Conservation (phyloP, 208 protist genomes). For the Tritrichomonas foetus region DNA sequence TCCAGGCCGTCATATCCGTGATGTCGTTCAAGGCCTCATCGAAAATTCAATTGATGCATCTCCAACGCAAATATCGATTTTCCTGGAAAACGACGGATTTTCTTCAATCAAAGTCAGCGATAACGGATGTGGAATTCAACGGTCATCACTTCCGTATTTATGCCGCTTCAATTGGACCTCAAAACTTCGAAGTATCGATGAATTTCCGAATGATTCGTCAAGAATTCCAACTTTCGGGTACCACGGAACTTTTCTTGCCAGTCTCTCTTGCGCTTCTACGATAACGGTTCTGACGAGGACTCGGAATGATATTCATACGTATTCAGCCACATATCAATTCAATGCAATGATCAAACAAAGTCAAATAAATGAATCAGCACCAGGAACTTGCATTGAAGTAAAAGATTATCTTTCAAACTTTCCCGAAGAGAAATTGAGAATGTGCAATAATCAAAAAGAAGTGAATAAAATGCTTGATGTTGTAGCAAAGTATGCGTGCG, state of each 20-base stretch:
- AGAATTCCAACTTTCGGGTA: slow-evolving; percentile 79
- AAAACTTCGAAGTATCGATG: slow-evolving; percentile 66
- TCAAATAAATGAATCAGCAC: neutral
- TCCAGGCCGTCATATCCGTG: too few species aligned
- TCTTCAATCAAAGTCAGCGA: neutral
- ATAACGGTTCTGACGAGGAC: neutral
- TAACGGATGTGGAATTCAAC: slow-evolving; percentile 7
- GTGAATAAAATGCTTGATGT: neutral
- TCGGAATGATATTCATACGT: neutral
- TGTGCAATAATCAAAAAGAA: neutral
- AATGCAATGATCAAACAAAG: neutral
- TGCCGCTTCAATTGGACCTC: slow-evolving; percentile 59
- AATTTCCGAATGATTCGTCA: slow-evolving; percentile 65
- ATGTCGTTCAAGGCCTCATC: slow-evolving; percentile 68
- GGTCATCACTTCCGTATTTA: neutral
- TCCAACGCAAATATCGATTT: slow-evolving; percentile 57
- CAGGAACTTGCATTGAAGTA: neutral
- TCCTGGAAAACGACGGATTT: slow-evolving; percentile 42
- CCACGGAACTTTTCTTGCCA: slow-evolving; percentile 84
- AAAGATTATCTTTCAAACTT: neutral
- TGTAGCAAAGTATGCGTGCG: neutral
- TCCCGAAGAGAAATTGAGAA: neutral
- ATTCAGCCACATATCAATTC: too few species aligned
- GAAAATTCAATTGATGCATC: slow-evolving; percentile 70
- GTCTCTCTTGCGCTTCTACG: slow-evolving; percentile 55